Conservation (phyloP, 257 asterid species). For the Solanum phureja region DNA sequence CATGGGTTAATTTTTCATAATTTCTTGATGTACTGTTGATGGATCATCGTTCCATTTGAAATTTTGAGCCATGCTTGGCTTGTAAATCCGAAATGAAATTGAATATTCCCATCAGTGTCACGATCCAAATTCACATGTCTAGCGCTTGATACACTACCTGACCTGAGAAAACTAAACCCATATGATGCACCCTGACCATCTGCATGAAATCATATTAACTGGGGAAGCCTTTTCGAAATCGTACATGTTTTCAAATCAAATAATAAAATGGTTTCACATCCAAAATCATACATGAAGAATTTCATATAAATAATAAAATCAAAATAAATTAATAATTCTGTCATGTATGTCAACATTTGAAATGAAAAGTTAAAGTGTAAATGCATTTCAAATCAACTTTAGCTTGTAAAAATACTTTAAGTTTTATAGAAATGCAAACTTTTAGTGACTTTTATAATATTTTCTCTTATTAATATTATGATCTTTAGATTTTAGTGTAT, state of each 20-base stretch:
- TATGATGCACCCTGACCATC: background rate
- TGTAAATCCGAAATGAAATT: background rate
- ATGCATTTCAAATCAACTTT: too few relatives aligned
- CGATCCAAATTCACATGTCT: background rate
- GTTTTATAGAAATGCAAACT: too few relatives aligned
- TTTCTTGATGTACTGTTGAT: background rate
- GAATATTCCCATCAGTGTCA: background rate
- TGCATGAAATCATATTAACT: too few relatives aligned
- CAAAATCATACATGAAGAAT: too few relatives aligned
- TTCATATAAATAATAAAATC: too few relatives aligned
- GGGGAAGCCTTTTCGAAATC: background rate
- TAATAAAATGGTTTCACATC: background rate
- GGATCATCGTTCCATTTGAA: background rate
- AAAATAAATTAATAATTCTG: too few relatives aligned
- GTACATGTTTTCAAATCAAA: background rate
- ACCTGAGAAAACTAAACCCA: background rate
- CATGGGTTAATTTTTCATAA: background rate
- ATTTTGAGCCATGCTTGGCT: background rate
- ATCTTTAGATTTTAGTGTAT: background rate
- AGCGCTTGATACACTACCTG: background rate
- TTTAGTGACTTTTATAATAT: too few relatives aligned
- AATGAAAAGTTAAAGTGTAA: too few relatives aligned
- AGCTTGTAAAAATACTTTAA: too few relatives aligned
- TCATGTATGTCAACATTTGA: too few relatives aligned
- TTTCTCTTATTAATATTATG: background rate